These are phyloP conservation scores for Fomitiporia mediterranea DNA, from an alignment of 1,284 basidiomycete species.

Conservation along the genomic window DNA sequence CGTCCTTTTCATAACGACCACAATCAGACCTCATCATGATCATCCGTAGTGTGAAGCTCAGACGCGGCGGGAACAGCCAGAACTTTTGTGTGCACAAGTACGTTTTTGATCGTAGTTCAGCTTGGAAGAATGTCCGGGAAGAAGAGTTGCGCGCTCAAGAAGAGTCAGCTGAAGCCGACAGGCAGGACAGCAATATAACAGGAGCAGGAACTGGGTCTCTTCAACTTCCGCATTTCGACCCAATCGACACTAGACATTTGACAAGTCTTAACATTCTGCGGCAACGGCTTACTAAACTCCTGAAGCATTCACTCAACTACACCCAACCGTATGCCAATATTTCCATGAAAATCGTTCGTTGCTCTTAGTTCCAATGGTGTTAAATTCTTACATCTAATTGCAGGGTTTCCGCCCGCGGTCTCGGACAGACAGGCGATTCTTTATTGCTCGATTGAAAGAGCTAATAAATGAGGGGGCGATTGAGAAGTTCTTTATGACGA, in stretches of 20 bases:
- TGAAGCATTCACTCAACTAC: conserved; percentile 60
- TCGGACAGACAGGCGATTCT: conserved; percentile 71
- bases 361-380: neutral
- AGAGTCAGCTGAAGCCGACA: conserved; percentile 26
- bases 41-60: conserved; percentile 58
- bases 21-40: conserved; percentile 1
- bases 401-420: conserved; percentile 72
- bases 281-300: conserved; percentile 59
- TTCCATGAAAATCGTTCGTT: conserved; percentile 59
- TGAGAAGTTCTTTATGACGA: conserved; percentile 66
- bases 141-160: conserved; percentile 44
- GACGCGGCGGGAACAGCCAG: conserved; percentile 69
- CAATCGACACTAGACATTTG: conserved; percentile 70
- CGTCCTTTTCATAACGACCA: conserved; percentile 25
- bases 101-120: conserved; percentile 65
- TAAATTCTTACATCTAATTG: conserved; percentile 2
- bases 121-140: conserved; percentile 70
- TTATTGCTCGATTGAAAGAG: conserved; percentile 64
- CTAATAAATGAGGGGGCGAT: conserved; percentile 65
- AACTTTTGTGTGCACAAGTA: conserved; percentile 75
- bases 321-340: conserved; percentile 69
- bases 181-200: conserved; percentile 28
- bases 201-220: conserved; percentile 27
- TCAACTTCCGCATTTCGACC: conserved; percentile 51
- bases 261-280: conserved; percentile 66